Evolutionary conservation across 768 basidiomycete species (phyloP).

Genomic region (Omphalotus guepiniiformis): DNA sequence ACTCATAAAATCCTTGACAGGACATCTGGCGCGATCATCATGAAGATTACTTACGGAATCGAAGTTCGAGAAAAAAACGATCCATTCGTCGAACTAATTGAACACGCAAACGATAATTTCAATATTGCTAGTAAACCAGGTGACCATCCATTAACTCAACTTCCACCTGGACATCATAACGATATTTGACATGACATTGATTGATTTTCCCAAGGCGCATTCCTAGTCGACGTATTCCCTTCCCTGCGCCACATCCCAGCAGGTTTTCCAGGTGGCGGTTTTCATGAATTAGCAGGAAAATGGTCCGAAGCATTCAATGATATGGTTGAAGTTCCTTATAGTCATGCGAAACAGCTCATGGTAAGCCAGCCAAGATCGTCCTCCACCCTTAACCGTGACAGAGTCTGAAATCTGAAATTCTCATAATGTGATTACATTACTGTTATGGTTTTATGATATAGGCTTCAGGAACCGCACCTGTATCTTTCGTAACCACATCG

Average conservation of each 20-base stretch:
- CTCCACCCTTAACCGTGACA: no score
- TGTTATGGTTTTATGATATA: conserved; percentile 12
- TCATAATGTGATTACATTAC: neutral
- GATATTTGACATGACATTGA: neutral
- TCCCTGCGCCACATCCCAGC: conserved; percentile 44
- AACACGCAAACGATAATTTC: conserved; percentile 49
- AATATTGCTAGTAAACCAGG: conserved; percentile 46
- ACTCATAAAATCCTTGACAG: conserved; percentile 19
- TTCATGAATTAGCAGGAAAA: conserved; percentile 39
- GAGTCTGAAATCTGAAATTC: neutral
- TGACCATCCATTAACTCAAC: conserved; percentile 25
- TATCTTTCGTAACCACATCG: conserved; percentile 39
- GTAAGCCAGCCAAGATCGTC: conserved; percentile 25
- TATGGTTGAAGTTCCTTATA: conserved; percentile 41
- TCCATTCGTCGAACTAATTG: conserved; percentile 47
- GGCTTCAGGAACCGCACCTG: conserved; percentile 37
- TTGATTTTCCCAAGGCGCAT: conserved; percentile 21
- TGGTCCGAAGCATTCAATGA: conserved; percentile 35
- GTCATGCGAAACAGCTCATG: conserved; percentile 42
- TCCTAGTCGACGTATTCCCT: conserved; percentile 40
- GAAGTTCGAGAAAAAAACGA: conserved; percentile 48
- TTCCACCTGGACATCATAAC: neutral
- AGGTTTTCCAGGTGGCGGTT: conserved; percentile 55
- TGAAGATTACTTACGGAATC: conserved; percentile 53
- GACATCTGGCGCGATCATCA: conserved; percentile 49